phyloP scores from a whole-genome alignment of 2,329 filamentous ascomycete genomes.

The Ophiocordyceps camponoti-floridani region DNA sequence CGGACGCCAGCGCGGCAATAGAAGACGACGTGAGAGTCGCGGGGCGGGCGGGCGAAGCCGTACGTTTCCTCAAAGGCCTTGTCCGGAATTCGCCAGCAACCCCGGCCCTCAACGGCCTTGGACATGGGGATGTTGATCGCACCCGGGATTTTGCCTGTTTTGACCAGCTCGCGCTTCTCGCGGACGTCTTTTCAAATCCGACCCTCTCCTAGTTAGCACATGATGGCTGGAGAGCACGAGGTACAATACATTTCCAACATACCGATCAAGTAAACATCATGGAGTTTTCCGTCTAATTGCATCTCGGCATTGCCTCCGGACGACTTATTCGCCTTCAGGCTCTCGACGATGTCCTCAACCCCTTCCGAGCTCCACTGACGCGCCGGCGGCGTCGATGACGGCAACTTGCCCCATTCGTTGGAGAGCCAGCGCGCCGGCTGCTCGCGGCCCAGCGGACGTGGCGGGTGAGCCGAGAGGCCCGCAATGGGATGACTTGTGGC shows the following conservation, averaged over 20 bases:
- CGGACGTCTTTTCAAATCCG: conserved; percentile 39
- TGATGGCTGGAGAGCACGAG: too few species aligned
- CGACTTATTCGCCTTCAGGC: conserved; percentile 4
- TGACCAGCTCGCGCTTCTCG: conserved; percentile 48
- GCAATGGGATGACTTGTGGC: too few species aligned
- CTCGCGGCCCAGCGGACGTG: too few species aligned
- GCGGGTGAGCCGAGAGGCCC: too few species aligned
- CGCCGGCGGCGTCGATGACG: not conserved
- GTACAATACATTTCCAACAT: too few species aligned
- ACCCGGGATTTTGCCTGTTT: conserved; percentile 57
- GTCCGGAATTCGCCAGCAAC: conserved; percentile 57
- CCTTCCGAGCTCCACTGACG: conserved; percentile 32
- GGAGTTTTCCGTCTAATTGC: too few species aligned
- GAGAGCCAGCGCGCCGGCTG: too few species aligned
- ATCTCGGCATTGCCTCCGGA: too few species aligned
- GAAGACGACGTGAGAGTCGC: conserved; percentile 50
- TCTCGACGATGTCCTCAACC: conserved; percentile 19
- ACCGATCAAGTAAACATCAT: not conserved
- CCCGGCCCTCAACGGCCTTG: conserved; percentile 43
- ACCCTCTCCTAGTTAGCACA: too few species aligned
- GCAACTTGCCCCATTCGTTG: too few species aligned
- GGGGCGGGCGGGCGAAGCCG: conserved; percentile 51
- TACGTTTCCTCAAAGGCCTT: conserved; percentile 65
- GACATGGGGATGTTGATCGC: conserved; percentile 70
- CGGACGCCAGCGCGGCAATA: conserved; percentile 90